phyloP scores from a whole-genome alignment of 1,139 yeast genomes.

The Pichia sp. region DNA sequence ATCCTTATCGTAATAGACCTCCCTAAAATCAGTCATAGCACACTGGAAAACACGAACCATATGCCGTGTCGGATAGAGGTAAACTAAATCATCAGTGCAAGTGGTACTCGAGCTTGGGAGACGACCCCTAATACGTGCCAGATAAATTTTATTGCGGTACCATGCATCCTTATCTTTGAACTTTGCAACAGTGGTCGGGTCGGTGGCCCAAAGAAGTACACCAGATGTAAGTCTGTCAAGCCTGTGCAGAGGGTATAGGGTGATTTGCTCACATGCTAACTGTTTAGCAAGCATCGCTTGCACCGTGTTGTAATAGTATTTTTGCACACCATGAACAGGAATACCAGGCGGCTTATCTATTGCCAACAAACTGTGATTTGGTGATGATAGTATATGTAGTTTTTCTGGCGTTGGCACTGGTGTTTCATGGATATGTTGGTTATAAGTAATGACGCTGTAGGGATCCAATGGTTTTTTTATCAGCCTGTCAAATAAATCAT shows the following conservation, averaged over 20 bases:
- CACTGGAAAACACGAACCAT: slow-evolving; percentile 23
- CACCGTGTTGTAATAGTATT: slow-evolving; percentile 49
- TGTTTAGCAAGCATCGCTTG: slow-evolving; percentile 11
- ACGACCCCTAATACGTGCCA: slow-evolving; percentile 56
- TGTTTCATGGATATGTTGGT: slow-evolving; percentile 59
- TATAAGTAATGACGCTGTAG: slow-evolving; percentile 23
- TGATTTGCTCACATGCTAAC: slow-evolving; percentile 40
- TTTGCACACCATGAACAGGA: slow-evolving; percentile 73
- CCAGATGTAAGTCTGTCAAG: slow-evolving; percentile 75
- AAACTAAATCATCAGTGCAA: slow-evolving; percentile 22
- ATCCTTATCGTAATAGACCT: slow-evolving; percentile 31
- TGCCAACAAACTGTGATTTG: slow-evolving; percentile 40
- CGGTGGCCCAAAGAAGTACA: slow-evolving; percentile 52
- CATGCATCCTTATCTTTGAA: slow-evolving; percentile 39
- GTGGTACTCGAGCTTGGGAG: slow-evolving; percentile 31
- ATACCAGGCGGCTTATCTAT: slow-evolving; percentile 68
- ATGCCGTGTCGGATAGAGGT: slow-evolving; percentile 19
- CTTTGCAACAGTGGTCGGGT: slow-evolving; percentile 37
- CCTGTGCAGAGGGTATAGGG: slow-evolving; percentile 57
- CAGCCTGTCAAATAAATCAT: background rate
- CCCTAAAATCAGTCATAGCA: slow-evolving; percentile 40
- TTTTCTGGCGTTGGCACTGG: slow-evolving; percentile 22
- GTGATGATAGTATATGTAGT: background rate
- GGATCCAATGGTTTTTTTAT: slow-evolving; percentile 2
- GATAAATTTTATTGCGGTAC: slow-evolving; percentile 42